Evolutionary conservation across 345 rosid genomes (phyloP).

Genomic region (Dovyalis caffra): DNA sequence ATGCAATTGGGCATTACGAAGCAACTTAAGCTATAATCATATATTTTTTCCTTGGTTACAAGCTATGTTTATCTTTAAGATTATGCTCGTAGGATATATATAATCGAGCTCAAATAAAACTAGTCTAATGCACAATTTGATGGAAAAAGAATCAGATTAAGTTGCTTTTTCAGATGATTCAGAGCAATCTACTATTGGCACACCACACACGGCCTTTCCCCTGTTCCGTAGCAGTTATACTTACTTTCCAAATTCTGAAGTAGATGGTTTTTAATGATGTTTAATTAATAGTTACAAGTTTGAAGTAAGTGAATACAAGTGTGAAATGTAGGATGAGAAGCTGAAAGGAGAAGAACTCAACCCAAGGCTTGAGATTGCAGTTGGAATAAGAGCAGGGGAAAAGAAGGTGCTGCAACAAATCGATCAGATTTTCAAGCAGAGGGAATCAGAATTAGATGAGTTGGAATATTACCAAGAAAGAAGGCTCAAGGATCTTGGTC

Average conservation of each 20-base stretch:
- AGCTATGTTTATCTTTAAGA: background rate
- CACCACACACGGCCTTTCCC: background rate
- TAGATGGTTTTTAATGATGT: background rate
- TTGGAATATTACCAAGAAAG: conserved; percentile 91
- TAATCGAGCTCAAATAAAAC: background rate
- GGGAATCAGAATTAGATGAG: conserved; percentile 63
- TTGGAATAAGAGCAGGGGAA: conserved; percentile 72
- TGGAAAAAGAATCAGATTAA: background rate
- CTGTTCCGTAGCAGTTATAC: background rate
- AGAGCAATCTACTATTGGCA: background rate
- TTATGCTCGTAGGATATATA: background rate
- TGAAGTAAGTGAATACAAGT: background rate
- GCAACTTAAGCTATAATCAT: too few species aligned
- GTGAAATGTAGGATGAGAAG: conserved; percentile 63
- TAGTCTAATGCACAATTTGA: background rate
- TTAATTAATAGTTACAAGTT: background rate
- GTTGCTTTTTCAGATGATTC: too few species aligned
- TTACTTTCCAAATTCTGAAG: background rate
- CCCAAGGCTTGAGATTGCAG: conserved; percentile 54
- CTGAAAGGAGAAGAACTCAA: conserved; percentile 44
- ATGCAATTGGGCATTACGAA: too few species aligned
- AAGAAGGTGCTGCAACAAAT: conserved; percentile 82
- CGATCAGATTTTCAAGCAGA: conserved; percentile 55
- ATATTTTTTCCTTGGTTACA: too few species aligned
- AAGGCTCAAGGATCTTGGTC: conserved; percentile 83